Evolutionary conservation across 2,329 filamentous ascomycete genomes (phyloP).

Genomic region (Chlorencoelia australis): DNA sequence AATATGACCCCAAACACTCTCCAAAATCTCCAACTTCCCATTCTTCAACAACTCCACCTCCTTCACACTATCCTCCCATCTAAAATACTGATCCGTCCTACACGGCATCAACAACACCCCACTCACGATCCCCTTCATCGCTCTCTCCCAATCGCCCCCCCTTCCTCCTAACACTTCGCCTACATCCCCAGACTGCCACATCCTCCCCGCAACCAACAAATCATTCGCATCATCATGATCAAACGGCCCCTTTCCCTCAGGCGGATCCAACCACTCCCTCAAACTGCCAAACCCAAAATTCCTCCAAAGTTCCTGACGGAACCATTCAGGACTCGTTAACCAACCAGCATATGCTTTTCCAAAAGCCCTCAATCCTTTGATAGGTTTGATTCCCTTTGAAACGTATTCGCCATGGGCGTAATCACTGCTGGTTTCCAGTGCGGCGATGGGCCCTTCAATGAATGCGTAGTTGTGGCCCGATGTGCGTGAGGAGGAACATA

Average conservation of each 20-base stretch:
- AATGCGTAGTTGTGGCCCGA: conserved; percentile 38
- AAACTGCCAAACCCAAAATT: conserved; percentile 28
- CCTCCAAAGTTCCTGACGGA: conserved; percentile 32
- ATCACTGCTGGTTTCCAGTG: conserved; percentile 32
- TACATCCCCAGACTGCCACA: conserved; percentile 37
- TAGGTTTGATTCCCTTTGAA: conserved; percentile 21
- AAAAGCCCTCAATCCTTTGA: conserved; percentile 34
- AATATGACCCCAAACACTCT: conserved; percentile 31
- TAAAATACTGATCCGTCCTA: conserved; percentile 59
- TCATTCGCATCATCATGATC: conserved; percentile 35
- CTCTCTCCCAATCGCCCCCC: conserved; percentile 35
- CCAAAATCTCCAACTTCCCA: conserved; percentile 26
- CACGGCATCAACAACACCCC: conserved; percentile 51
- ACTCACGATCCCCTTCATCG: conserved; percentile 49
- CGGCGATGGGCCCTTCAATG: conserved; percentile 36
- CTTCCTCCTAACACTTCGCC: conserved; percentile 16
- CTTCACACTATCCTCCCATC: conserved; percentile 29
- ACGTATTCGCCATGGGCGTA: conserved; percentile 29
- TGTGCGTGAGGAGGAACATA: conserved; percentile 37
- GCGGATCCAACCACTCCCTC: conserved; percentile 28
- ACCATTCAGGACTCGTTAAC: conserved; percentile 38
- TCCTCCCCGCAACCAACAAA: conserved; percentile 31
- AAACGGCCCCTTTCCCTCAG: conserved; percentile 26
- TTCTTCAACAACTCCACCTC: conserved; percentile 24
- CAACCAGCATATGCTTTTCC: conserved; percentile 37